Evolutionary conservation across 768 basidiomycete species (phyloP), one percentile per base, ranked within the genome.

Genomic region (Thelephora ganbajun): DNA sequence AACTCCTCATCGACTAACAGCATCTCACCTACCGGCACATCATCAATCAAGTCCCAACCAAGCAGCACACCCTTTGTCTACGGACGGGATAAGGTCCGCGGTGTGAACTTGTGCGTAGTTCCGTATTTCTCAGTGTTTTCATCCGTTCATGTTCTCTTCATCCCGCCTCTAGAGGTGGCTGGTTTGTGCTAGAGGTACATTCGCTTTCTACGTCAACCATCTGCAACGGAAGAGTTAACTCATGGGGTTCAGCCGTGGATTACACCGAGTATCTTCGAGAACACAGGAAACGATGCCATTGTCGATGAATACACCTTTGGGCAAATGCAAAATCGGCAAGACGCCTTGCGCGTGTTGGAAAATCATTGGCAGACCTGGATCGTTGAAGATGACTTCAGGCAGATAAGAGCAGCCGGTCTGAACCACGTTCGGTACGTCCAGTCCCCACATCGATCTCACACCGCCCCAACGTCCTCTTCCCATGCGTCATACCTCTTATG

Each of bases 251-350:
- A 83, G 78, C 81, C 82, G 30, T 85, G 83, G 83, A 85, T 86
- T 48, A 84, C 80, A 1, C 83, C 83, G 1, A 81, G 79, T 54
- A 66, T 85, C 11, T 86, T 85, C 51, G 68, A 78, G 51, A 72
- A 66, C 56, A 82, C 77, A 33, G 69, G 70, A 35, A 77, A 80
- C 51, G 60, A 64, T 33, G 63, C 62, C 35, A 69, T 82, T 30
- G 63, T 80, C 5, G 79, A 82, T 52, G 78, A 80, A 57, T 80
- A 66, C 52, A 83, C 79, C 0, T 67, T 81, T 14, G 78, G 80
- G 1, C 66, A 72, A 49, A 53, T 75, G 54, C 66, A 74, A 46
- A 69, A 77, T 53, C 47, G 56, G 14, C 59, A 67, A 33, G 62
- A 64, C 19, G 73, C 76, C 1, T 56, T 65, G 33, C 52, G 58